Base-by-base conservation (phyloP, 148 eudicot species). In the Silene uniflora region DNA sequence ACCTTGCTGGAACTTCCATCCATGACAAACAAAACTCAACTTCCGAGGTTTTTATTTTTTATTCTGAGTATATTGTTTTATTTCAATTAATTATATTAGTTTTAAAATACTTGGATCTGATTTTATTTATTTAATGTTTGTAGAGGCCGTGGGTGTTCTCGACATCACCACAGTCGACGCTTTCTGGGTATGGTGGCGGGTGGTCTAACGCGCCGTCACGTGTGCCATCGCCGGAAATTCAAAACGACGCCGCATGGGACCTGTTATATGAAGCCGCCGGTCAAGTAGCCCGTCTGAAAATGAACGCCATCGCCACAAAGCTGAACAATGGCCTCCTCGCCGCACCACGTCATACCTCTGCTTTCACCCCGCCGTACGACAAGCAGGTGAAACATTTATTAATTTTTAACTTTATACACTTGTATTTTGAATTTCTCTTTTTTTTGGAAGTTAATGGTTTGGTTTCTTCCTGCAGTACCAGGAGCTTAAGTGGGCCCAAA, bases 151-250 rank as follows among this genome's bases (percentile, higher is more conserved):
- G 85, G 85, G n/a, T 71, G 67, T 52, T 80, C 21, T 86, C 88
- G 9, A 79, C 87, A 7, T 89, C 96, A 11, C 96, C 96, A 0
- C 96, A 91, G 71, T 91, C 96, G 27, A 91, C 92, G 2, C 75
- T 91, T 3, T n/a, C 77, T 56, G 86, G 87, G 7, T 54, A 77
- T 35, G 83, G 85, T 22, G 81, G 83, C 60, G 84, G 85, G 3
- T 82, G 87, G 65, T 86, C 87, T 4, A 83, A 75, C 66, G 86
- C 82, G 6, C 86, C 89, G 19, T 80, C 86, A 56, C 82, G 64
- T 56, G 88, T 71, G 18, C 78, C 86, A 1, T 88, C 88, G 4
- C 87, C 85, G 0, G 76, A 80, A 10, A 18, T 68, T 1, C 63
- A 76, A 16, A 63, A 61, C 81, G 87, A 85, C 66, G 83, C 83